Conservation (phyloP, 306 rosid species). For the Coriaria nepalensis region DNA sequence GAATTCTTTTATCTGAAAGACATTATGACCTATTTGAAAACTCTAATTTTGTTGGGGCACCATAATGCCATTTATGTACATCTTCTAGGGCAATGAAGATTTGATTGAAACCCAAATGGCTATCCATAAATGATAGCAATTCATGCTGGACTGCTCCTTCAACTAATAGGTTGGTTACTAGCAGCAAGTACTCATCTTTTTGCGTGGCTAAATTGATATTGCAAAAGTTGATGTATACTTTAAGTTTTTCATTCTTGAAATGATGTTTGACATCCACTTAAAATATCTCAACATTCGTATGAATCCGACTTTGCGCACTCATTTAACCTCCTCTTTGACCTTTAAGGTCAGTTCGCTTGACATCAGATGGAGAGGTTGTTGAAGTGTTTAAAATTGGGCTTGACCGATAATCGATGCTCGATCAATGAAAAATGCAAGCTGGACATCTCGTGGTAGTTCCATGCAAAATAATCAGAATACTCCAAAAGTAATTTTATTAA, state of each 20-base stretch:
- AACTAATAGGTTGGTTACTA: background rate
- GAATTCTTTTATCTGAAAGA: background rate
- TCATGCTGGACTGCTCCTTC: background rate
- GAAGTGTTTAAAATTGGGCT: too few relatives aligned
- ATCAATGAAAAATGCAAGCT: too few relatives aligned
- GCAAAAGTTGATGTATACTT: background rate
- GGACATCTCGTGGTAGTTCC: too few relatives aligned
- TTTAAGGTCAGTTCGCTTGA: too few relatives aligned
- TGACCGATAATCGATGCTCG: too few relatives aligned
- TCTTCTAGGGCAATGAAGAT: background rate
- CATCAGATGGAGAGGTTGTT: too few relatives aligned
- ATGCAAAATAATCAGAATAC: too few relatives aligned
- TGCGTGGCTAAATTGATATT: background rate
- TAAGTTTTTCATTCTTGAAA: background rate
- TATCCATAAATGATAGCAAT: background rate
- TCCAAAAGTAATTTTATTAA: too few relatives aligned
- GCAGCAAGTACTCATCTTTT: conserved; percentile 1
- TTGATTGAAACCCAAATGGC: background rate
- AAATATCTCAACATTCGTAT: too few relatives aligned
- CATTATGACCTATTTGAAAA: background rate
- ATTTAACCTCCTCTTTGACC: too few relatives aligned
- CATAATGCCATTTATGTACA: background rate
- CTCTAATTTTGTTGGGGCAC: background rate
- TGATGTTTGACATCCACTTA: too few relatives aligned
- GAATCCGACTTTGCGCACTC: too few relatives aligned